Percentiles rank a stretch among this genome's conserved stretches.
phyloP scores from a whole-genome alignment of 169 alveolate species.

The Ichthyophthirius multifiliis region DNA sequence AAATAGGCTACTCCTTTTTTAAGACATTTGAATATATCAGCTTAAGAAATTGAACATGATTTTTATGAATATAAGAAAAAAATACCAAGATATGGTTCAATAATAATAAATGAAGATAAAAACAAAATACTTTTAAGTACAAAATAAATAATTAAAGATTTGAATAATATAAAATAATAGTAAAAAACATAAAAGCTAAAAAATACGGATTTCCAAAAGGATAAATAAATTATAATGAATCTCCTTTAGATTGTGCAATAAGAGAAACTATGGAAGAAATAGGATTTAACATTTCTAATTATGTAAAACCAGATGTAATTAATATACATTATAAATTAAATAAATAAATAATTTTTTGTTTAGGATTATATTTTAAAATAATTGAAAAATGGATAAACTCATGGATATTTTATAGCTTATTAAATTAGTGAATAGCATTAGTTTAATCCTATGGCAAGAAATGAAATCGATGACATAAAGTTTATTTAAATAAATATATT shows the following conservation, averaged over 20 bases:
- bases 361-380: neutral
- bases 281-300: neutral
- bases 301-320: neutral
- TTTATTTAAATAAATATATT: neutral
- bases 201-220: constrained; percentile 1
- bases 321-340: neutral
- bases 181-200: neutral
- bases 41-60: neutral
- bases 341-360: neutral
- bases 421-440: neutral
- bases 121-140: neutral
- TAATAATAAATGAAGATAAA: neutral
- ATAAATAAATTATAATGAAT: neutral
- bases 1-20: constrained; percentile 1
- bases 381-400: neutral
- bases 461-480: constrained; percentile 1
- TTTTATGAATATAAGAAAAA: constrained; percentile 6
- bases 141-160: neutral
- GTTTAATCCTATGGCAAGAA: neutral
- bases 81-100: neutral
- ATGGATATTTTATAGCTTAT: neutral
- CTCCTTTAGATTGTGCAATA: constrained; percentile 4
- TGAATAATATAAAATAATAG: neutral
- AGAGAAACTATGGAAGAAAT: constrained; percentile 4
- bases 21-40: neutral